Conservation (phyloP, 106 monocot genomes). For the Dendrobium officinale region DNA sequence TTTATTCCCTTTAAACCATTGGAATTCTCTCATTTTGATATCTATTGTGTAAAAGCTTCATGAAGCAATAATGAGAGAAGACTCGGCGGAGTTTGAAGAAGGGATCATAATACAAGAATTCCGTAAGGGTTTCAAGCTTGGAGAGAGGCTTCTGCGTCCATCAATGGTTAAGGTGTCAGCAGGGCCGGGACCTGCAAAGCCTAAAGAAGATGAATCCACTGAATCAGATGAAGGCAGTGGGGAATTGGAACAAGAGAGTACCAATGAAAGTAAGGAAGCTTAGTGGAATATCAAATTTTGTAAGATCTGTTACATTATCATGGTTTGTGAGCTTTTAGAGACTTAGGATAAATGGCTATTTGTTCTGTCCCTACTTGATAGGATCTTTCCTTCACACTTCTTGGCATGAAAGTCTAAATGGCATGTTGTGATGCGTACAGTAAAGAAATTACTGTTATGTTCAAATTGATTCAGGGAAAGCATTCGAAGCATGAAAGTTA, state of each 20-base stretch:
- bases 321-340: not conserved
- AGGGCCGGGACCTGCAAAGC: conserved; percentile 76
- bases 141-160: conserved; percentile 72
- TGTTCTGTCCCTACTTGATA: not conserved
- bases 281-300: not conserved
- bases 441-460: not conserved
- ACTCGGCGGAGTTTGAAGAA: conserved; percentile 65
- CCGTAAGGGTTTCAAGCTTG: conserved; percentile 82
- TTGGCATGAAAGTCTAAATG: not conserved
- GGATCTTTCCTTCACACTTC: not conserved
- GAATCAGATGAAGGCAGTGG: conserved; percentile 13
- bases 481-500: not conserved
- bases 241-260: conserved; percentile 18
- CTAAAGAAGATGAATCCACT: conserved; percentile 11
- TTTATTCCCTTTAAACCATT: not conserved
- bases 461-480: not conserved
- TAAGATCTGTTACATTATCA: not conserved
- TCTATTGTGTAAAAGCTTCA: conserved; percentile 49
- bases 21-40: not conserved
- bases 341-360: not conserved
- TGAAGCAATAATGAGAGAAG: conserved; percentile 87
- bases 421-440: not conserved
- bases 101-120: conserved; percentile 80
- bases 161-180: conserved; percentile 93
- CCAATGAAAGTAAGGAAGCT: conserved; percentile 6